These are phyloP conservation scores for Extremus antarcticus DNA, from an alignment of 495 filamentous ascomycete species.

Conservation along the genomic window DNA sequence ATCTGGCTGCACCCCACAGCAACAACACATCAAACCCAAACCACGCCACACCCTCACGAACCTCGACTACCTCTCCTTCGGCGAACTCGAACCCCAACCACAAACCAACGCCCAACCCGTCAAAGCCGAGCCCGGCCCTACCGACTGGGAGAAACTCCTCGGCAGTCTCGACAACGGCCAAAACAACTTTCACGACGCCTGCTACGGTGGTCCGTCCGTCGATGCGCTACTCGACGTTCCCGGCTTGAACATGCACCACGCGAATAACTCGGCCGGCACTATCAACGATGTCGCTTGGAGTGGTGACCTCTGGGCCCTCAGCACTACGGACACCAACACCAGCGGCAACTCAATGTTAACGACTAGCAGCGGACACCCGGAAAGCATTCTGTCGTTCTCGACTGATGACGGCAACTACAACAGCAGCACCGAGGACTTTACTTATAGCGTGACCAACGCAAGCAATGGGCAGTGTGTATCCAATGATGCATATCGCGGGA, in stretches of 20 bases:
- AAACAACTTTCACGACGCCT: constrained; percentile 72
- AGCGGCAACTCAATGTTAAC: constrained; percentile 10
- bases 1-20: constrained; percentile 1
- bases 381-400: constrained; percentile 64
- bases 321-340: constrained; percentile 24
- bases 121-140: constrained; percentile 29
- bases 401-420: constrained; percentile 56
- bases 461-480: neutral
- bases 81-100: constrained; percentile 12
- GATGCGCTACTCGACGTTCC: constrained; percentile 37
- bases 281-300: constrained; percentile 26
- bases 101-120: constrained; percentile 10
- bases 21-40: constrained; percentile 15
- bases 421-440: constrained; percentile 35
- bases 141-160: constrained; percentile 71
- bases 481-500: constrained; percentile 37
- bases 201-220: constrained; percentile 48
- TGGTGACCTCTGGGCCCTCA: constrained; percentile 45
- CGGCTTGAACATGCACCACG: constrained; percentile 7
- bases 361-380: constrained; percentile 32
- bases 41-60: constrained; percentile 31
- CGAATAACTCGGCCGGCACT: constrained; percentile 26
- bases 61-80: constrained; percentile 45
- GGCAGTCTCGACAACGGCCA: constrained; percentile 66
- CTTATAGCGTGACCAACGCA: neutral